These are phyloP conservation scores for Triadica sebifera DNA, from an alignment of 345 rosid species.

Conservation along the genomic window DNA sequence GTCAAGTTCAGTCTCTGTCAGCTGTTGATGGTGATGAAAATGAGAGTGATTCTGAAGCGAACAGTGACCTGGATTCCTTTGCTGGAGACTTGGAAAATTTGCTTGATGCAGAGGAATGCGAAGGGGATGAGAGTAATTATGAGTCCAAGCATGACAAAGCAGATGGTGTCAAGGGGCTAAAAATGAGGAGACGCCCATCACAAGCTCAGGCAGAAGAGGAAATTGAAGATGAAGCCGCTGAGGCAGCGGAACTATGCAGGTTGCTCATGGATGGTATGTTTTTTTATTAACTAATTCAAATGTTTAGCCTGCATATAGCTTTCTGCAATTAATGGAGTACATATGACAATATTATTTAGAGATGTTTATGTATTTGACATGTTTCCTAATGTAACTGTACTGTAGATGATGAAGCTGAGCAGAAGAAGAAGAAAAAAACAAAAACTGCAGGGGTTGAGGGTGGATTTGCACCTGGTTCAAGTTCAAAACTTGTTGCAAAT, in stretches of 20 bases:
- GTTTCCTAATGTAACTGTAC: slow-evolving; percentile 18
- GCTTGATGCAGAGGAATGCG: slow-evolving; percentile 97
- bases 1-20: slow-evolving; percentile 81
- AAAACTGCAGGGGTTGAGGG: slow-evolving; percentile 42
- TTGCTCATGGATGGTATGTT: slow-evolving; percentile 92
- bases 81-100: slow-evolving; percentile 96
- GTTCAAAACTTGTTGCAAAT: slow-evolving; percentile 43
- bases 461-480: slow-evolving; percentile 42
- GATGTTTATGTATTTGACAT: not conserved
- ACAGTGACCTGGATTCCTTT: slow-evolving; percentile 97
- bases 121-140: slow-evolving; percentile 63
- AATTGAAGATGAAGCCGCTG: slow-evolving; percentile 94
- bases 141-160: slow-evolving; percentile 61
- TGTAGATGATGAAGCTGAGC: slow-evolving; percentile 69
- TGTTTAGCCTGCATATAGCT: not conserved
- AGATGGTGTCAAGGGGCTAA: slow-evolving; percentile 84
- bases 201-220: slow-evolving; percentile 86
- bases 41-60: slow-evolving; percentile 89
- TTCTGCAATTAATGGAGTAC: not conserved
- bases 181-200: slow-evolving; percentile 83
- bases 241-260: slow-evolving; percentile 83
- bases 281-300: slow-evolving; percentile 7
- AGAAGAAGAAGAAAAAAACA: slow-evolving; percentile 61
- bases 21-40: slow-evolving; percentile 78
- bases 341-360: not conserved